Percentiles rank a stretch among this genome's conserved stretches.
Evolutionary conservation across 1,284 basidiomycete genomes (phyloP).

Genomic region (Irpex rosettiformis): DNA sequence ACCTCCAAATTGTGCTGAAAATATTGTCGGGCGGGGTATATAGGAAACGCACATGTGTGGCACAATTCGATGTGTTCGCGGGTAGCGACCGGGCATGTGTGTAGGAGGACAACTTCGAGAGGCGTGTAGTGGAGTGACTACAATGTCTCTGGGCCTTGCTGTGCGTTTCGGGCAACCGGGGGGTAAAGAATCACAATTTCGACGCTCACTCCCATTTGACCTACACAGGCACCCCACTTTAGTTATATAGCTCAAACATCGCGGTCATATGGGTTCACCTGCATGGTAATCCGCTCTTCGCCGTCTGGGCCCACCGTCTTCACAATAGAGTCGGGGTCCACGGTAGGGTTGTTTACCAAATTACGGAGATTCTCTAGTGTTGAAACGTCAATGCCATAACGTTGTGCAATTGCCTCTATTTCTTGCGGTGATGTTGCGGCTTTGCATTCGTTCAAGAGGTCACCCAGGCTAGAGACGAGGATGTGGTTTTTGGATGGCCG

Average conservation of each 20-base stretch:
- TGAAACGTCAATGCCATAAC: conserved; percentile 55
- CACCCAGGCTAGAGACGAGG: conserved; percentile 51
- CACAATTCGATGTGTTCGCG: no score
- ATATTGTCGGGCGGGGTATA: no score
- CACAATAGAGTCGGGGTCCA: conserved; percentile 45
- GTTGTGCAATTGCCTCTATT: conserved; percentile 45
- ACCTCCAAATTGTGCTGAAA: neutral
- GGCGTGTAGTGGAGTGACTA: no score
- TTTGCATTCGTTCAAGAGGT: conserved; percentile 69
- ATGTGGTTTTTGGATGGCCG: conserved; percentile 47
- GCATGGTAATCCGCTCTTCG: conserved; percentile 55
- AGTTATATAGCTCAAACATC: no score
- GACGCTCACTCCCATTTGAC: neutral
- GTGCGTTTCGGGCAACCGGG: no score
- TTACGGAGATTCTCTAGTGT: conserved; percentile 55
- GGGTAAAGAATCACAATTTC: no score
- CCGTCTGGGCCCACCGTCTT: conserved; percentile 53
- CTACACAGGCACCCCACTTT: neutral
- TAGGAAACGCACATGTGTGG: no score
- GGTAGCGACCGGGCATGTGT: no score
- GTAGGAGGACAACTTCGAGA: no score
- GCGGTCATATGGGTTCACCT: conserved; percentile 38
- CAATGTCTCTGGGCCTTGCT: no score
- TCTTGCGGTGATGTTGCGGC: conserved; percentile 39
- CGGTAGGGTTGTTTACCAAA: conserved; percentile 71